These are phyloP conservation scores for Calonectria ilicicola DNA, from an alignment of 2,329 filamentous ascomycete species.

Conservation along the genomic window DNA sequence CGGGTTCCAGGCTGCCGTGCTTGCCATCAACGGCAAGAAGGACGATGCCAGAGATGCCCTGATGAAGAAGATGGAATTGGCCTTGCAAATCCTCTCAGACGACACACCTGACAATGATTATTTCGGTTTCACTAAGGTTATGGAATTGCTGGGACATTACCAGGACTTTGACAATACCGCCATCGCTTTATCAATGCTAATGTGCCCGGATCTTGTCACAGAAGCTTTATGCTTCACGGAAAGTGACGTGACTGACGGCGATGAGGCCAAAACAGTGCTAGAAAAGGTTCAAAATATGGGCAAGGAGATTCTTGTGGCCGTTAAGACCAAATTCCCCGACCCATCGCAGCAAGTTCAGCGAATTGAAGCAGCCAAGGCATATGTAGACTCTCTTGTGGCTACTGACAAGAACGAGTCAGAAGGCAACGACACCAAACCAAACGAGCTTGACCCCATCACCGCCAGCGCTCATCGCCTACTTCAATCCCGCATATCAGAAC, in stretches of 20 bases:
- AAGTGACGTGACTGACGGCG: neutral
- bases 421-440: neutral
- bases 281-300: neutral
- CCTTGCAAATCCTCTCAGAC: neutral
- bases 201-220: neutral
- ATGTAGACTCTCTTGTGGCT: neutral
- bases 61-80: neutral
- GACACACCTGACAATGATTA: neutral
- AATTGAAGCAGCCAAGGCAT: neutral
- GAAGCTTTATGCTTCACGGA: neutral
- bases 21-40: neutral
- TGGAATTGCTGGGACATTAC: neutral
- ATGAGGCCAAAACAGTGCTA: neutral
- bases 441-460: neutral
- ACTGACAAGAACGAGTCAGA: neutral
- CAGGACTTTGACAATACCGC: neutral
- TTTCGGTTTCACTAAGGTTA: neutral
- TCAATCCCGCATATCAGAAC: neutral
- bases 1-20: neutral
- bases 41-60: neutral
- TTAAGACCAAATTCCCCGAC: neutral
- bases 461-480: neutral
- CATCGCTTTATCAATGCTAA: neutral
- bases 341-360: neutral
- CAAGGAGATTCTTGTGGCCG: neutral